Base-by-base conservation (phyloP, 2,329 filamentous ascomycete species). In the Pseudocercospora fijiensis region DNA sequence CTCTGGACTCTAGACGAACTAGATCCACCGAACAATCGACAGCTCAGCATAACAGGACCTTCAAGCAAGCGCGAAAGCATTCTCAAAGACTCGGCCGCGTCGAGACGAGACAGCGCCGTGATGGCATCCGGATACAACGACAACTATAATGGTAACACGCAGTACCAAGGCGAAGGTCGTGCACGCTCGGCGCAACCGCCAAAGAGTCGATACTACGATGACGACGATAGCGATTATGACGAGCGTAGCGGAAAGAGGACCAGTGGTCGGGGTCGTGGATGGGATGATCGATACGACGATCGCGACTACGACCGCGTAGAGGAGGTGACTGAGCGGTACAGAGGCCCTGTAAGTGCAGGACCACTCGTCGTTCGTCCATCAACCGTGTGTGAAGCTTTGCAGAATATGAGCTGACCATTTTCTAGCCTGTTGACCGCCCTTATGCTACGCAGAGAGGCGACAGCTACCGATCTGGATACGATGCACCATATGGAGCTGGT, bases 331-430 rank as follows among this genome's bases (percentile, higher is more conserved):
- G 73, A 74, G 65, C 57, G 71, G 37, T 75, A 75, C 58, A 65
- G 71, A 20, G 74, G 73, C 49, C 68, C 68, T 62, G 74, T 76
- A 72, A 72, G 72, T 74, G 43, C 62, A 66, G 69, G 68, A 64
- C 68, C 71, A 66, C 65, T 71, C 45, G 67, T 71, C 60, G 70
- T 72, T 65, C 65, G 68, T 71, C 28, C 62, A 66, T 60, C 58
- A 58, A 52, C 45, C 55, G 30, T 33, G 55, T 65, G 58, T 53
- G 59, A 60, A 18, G 18, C 30, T 22, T 28, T 28, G n/a, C 7
- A n/a, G 26, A 52, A 43, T 22, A 28, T 55, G 22, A 20, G 58
- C 71, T 73, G 61, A 73, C 66, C 9, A 52, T 33, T 24, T 24
- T 33, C 7, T 57, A 73, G 71, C 69, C 72, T 37, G 61, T 63